These are phyloP conservation scores for Tremella mesenterica DNA, from an alignment of 768 basidiomycete genomes.

Conservation along the genomic window DNA sequence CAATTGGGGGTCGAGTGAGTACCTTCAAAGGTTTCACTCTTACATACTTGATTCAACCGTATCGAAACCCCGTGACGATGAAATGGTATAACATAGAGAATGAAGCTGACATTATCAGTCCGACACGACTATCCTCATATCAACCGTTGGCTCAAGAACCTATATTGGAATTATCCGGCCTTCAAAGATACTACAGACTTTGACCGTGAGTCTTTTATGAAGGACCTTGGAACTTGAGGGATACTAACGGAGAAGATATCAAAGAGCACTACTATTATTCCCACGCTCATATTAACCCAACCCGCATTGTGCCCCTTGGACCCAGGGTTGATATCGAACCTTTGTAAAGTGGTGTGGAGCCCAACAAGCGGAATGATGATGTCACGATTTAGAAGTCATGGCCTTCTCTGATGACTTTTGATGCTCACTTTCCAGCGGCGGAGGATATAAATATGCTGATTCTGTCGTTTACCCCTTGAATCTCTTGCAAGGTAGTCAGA, in stretches of 20 bases:
- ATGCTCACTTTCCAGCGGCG: too few relatives aligned
- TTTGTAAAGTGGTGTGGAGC: too few relatives aligned
- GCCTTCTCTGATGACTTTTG: too few relatives aligned
- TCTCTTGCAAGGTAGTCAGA: too few relatives aligned
- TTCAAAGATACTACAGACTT: conserved; percentile 85
- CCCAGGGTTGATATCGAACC: conserved; percentile 63
- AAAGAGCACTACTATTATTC: conserved; percentile 45
- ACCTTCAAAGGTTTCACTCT: too few relatives aligned
- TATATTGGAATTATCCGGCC: conserved; percentile 84
- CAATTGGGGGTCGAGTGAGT: conserved; percentile 57
- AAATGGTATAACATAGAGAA: too few relatives aligned
- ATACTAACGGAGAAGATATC: conserved; percentile 29
- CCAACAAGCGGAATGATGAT: neutral
- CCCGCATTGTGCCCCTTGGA: conserved; percentile 65
- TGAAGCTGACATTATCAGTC: conserved; percentile 43
- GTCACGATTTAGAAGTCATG: too few relatives aligned
- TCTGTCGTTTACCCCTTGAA: too few relatives aligned
- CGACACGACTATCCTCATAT: conserved; percentile 80
- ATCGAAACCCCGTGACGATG: neutral
- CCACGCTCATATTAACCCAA: conserved; percentile 62
- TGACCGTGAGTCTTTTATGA: conserved; percentile 54
- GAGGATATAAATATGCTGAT: too few relatives aligned
- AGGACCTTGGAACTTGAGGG: neutral
- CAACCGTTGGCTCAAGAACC: conserved; percentile 67
- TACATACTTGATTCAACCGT: conserved; percentile 29